phyloP scores from a whole-genome alignment of 2,329 filamentous ascomycete genomes.

The Arthroderma sp. region DNA sequence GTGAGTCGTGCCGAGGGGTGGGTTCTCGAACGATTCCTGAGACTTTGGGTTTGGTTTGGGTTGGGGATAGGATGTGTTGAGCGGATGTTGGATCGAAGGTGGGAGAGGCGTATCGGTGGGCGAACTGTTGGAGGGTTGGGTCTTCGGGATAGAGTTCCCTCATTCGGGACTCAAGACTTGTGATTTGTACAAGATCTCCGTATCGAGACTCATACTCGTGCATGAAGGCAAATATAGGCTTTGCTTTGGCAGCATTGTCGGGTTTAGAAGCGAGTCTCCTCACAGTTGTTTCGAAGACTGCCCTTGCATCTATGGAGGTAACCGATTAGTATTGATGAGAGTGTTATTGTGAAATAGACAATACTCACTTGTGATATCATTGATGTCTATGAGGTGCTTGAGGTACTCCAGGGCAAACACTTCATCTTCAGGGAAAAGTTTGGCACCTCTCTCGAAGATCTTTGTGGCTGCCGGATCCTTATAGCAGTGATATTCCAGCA shows the following conservation, averaged over 20 bases:
- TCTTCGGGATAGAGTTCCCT: slow-evolving; percentile 84
- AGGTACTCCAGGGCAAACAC: slow-evolving; percentile 89
- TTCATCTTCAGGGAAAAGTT: slow-evolving; percentile 87
- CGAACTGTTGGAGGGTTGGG: slow-evolving; percentile 60
- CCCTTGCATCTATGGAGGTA: slow-evolving; percentile 59
- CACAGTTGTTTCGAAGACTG: slow-evolving; percentile 90
- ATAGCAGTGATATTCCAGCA: slow-evolving; percentile 92
- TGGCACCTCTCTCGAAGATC: slow-evolving; percentile 89
- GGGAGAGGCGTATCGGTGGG: slow-evolving; percentile 57
- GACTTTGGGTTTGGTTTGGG: slow-evolving; percentile 54
- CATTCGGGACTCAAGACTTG: slow-evolving; percentile 86
- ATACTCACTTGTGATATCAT: slow-evolving; percentile 77
- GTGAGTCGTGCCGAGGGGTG: slow-evolving; percentile 22
- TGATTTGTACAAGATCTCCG: slow-evolving; percentile 80
- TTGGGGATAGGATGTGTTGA: slow-evolving; percentile 71
- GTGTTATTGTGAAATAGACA: slow-evolving; percentile 6
- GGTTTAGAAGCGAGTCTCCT: slow-evolving; percentile 66
- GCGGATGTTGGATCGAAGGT: slow-evolving; percentile 70
- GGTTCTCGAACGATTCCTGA: slow-evolving; percentile 14
- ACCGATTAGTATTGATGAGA: slow-evolving; percentile 10
- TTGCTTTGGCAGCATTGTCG: slow-evolving; percentile 60
- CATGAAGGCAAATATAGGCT: slow-evolving; percentile 78
- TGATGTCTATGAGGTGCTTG: slow-evolving; percentile 82
- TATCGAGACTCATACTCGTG: slow-evolving; percentile 92
- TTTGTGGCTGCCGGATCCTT: slow-evolving; percentile 84